phyloP scores from a whole-genome alignment of 106 monocot genomes.

The Dioscorea zingiberensis region DNA sequence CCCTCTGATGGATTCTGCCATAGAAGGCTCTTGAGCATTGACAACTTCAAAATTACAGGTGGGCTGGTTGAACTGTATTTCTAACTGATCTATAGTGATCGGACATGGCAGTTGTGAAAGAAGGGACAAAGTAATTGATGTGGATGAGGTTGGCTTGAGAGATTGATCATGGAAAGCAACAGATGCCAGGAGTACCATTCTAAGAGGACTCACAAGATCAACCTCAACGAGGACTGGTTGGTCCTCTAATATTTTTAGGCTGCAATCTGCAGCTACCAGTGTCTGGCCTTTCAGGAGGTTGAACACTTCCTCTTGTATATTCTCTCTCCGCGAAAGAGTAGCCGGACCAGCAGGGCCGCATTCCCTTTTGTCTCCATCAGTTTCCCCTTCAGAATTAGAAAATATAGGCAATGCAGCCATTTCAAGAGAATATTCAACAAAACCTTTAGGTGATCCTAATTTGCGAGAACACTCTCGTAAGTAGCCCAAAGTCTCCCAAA shows the following conservation, averaged over 20 bases:
- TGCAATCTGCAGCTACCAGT: constrained; percentile 13
- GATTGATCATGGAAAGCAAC: constrained; percentile 86
- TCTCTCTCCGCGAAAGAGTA: constrained; percentile 56
- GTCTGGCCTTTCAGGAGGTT: constrained; percentile 26
- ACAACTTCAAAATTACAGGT: constrained; percentile 60
- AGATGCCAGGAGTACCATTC: constrained; percentile 64
- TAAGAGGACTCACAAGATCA: constrained; percentile 77
- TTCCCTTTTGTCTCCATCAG: constrained; percentile 13
- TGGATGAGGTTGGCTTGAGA: constrained; percentile 59
- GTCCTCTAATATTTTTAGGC: constrained; percentile 20
- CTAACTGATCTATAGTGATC: constrained; percentile 60
- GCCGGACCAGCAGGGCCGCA: constrained; percentile 56
- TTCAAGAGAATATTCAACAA: constrained; percentile 74
- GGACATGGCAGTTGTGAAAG: constrained; percentile 72
- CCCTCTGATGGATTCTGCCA: constrained; percentile 1
- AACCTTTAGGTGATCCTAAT: constrained; percentile 58
- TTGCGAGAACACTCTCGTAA: constrained; percentile 60
- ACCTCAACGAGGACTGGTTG: constrained; percentile 55
- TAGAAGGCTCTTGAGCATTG: constrained; percentile 14
- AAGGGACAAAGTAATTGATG: constrained; percentile 66
- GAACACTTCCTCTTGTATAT: constrained; percentile 65
- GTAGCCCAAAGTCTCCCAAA: constrained; percentile 85
- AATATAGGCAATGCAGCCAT: constrained; percentile 87
- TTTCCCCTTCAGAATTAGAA: constrained; percentile 15
- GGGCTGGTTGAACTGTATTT: constrained; percentile 80